Conservation (phyloP, 441 rosid species). For the Erysimum cheiri region DNA sequence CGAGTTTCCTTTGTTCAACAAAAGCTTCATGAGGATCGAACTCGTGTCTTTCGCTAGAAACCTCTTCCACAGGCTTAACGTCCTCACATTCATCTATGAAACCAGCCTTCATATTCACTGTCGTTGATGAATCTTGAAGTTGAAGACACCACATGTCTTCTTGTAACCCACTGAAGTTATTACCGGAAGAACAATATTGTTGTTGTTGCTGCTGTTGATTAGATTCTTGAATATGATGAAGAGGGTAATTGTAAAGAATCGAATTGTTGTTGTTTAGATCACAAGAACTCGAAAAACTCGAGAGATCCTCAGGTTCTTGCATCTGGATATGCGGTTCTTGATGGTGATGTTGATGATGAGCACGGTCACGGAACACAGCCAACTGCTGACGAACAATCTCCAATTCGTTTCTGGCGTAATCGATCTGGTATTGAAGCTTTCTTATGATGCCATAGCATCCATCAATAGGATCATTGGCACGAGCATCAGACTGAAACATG, state of each 20-base stretch:
- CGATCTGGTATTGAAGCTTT: constrained; percentile 79
- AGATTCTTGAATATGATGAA: constrained; percentile 45
- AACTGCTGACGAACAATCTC: constrained; percentile 82
- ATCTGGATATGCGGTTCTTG: constrained; percentile 46
- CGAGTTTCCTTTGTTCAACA: constrained; percentile 55
- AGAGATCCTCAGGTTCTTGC: constrained; percentile 47
- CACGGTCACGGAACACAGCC: constrained; percentile 66
- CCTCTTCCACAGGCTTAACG: constrained; percentile 54
- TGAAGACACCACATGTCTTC: constrained; percentile 53
- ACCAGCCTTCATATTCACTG: constrained; percentile 48
- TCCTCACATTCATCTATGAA: constrained; percentile 50
- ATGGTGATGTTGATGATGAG: constrained; percentile 42
- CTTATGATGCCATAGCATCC: constrained; percentile 77
- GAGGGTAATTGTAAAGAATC: constrained; percentile 41
- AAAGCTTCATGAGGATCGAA: constrained; percentile 58
- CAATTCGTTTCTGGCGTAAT: constrained; percentile 66
- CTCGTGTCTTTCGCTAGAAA: constrained; percentile 51
- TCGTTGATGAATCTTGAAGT: constrained; percentile 52
- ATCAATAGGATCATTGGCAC: constrained; percentile 86
- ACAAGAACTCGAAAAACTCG: constrained; percentile 48
- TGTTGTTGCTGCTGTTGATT: constrained; percentile 50
- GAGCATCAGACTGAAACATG: constrained; percentile 83
- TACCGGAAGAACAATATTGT: constrained; percentile 42
- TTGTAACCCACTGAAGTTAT: constrained; percentile 44
- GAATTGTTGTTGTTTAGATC: constrained; percentile 44